phyloP scores from a whole-genome alignment of 2,329 filamentous ascomycete species.

The Fusarium citri region DNA sequence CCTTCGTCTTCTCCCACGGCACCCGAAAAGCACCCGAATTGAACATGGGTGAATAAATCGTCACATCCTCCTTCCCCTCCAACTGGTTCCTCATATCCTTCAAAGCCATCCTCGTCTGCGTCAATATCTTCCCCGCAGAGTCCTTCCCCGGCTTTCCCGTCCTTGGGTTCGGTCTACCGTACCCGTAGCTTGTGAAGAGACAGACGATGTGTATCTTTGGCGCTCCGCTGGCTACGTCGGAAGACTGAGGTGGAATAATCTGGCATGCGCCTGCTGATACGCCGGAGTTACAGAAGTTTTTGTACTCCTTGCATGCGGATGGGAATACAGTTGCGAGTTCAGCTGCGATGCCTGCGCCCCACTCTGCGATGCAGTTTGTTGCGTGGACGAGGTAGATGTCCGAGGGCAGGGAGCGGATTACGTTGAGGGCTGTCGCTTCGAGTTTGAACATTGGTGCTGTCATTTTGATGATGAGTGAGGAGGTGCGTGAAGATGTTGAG shows the following conservation, averaged over 20 bases:
- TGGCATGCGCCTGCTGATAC: slow-evolving; percentile 41
- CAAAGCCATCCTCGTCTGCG: slow-evolving; percentile 30
- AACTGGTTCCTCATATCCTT: slow-evolving; percentile 23
- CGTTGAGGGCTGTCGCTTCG: slow-evolving; percentile 29
- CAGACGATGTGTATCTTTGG: slow-evolving; percentile 38
- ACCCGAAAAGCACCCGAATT: slow-evolving; percentile 38
- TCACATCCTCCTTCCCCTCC: neutral
- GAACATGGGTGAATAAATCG: slow-evolving; percentile 38
- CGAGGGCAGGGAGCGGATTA: slow-evolving; percentile 20
- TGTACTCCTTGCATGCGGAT: slow-evolving; percentile 41
- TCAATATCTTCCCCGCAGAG: slow-evolving; percentile 15
- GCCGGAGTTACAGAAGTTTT: slow-evolving; percentile 38
- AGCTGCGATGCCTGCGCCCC: slow-evolving; percentile 48
- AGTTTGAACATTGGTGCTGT: slow-evolving; percentile 10
- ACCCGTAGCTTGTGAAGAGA: slow-evolving; percentile 38
- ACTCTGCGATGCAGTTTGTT: slow-evolving; percentile 49
- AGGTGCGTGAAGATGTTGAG: neutral
- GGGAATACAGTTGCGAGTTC: slow-evolving; percentile 46
- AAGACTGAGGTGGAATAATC: slow-evolving; percentile 46
- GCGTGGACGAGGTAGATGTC: slow-evolving; percentile 47
- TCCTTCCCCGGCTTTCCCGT: slow-evolving; percentile 36
- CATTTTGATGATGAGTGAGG: slow-evolving; percentile 6
- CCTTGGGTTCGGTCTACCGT: slow-evolving; percentile 21
- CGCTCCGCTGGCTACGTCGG: slow-evolving; percentile 36
- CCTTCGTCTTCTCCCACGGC: slow-evolving; percentile 26